Evolutionary conservation across 2,329 filamentous ascomycete genomes (phyloP), one percentile per base, ranked within the genome.

Genomic region (Fusarium stilboides): DNA sequence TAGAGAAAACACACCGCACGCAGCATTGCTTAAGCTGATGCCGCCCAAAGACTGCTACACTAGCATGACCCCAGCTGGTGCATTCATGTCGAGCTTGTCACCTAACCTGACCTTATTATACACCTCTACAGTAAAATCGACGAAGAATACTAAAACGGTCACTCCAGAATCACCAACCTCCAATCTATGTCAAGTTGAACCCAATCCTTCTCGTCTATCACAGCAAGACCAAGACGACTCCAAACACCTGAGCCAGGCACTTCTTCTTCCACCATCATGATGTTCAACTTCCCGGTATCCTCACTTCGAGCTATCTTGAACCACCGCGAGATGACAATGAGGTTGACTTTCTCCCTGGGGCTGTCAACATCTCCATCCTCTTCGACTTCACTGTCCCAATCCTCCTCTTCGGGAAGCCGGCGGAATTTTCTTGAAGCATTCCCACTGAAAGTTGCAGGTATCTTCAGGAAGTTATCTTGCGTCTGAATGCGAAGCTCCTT

Each of bases 81-180:
- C 12, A 12, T 12, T 10, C 5, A 31, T 12, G 9, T 31, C 28
- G 10, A 31, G 28, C 10, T 13, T 31, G 10, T 31, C 9, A 31
- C 10, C 3, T 31, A 31, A 31, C 10, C 28, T 31, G 28, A 31
- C 10, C 28, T 31, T 31, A 31, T 10, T 13, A 12, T 31, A 12
- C 12, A 12, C 10, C 10, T 31, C 28, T 31, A 31, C 28, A 12
- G 10, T 5, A 13, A 5, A 13, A 31, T 31, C 28, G 28, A 13
- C 28, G 28, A 31, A 31, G 10, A 4, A 31, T 31, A 13, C 28
- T 3, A 13, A 12, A 5, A 31, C 28, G 28, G 10, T 28, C 19
- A 62, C 10, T 37, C 61, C 8, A 64, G 26, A 36, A 64, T 31
- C 1, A 63, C 24, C 26, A 45, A 24, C 8, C 45, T 62, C 61